Base-by-base conservation (phyloP, 805 yeast species). In the Priceomyces carsonii region DNA sequence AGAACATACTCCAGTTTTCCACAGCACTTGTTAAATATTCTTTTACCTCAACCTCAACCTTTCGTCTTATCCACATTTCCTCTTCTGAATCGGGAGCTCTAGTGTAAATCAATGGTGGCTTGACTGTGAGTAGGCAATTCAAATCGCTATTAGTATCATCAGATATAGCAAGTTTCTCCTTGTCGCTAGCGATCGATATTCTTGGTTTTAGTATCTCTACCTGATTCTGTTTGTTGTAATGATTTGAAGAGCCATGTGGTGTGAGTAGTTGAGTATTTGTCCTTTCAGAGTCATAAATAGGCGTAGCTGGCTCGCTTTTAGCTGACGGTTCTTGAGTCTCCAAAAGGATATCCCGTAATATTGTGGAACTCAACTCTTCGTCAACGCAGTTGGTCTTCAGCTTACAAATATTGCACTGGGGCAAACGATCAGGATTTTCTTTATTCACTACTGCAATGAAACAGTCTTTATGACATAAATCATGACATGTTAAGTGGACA, bases 381-480 rank as follows among this genome's bases (percentile, higher is more conserved):
- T 43, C 44, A 5, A 21, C 31, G 21, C 48, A 43, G 18, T 31
- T 38, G 12, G 54, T 46, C 15, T 33, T 27, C 18, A 38, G 17
- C 4, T 43, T 37, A 18, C 55, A 50, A 9, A 32, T 23, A 8
- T 38, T 36, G 35, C 55, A 50, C 3, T 17, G 26, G n/a, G 51
- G 51, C 20, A 29, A 18, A 3, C 32, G 26, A 4, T 29, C 29
- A 19, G 40, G 18, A 21, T 49, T 35, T 28, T 30, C 42, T 9
- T 36, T 28, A 15, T 42, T 45, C 18, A 48, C 23, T 40, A 44
- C 43, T 8, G 42, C 38, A 14, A 33, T 26, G 10, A 55, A 42
- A 35, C 64, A 59, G 18, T 50, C 53, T 25, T 47, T 41, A 33
- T 59, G 64, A 27, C 58, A 51, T n/a, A 35, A 34, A 36, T 59